Evolutionary conservation across 768 basidiomycete genomes (phyloP).

Genomic region (Leccinum uliginosum): DNA sequence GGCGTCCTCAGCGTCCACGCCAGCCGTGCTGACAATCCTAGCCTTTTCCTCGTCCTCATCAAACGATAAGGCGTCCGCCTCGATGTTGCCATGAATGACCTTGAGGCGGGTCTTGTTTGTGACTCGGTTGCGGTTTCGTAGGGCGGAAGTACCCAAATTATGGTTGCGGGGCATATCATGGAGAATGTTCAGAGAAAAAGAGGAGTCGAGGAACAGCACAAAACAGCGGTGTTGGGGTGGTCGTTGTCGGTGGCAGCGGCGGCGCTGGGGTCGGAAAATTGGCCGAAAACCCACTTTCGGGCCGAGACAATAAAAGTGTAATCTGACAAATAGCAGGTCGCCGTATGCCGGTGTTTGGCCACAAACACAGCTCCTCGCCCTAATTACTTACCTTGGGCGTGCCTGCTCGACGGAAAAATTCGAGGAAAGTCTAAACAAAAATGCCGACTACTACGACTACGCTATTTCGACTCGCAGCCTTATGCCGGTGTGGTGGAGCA

Average conservation of each 20-base stretch:
- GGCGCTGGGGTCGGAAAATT: constrained; percentile 58
- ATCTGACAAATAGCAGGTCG: constrained; percentile 27
- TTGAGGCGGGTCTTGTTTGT: constrained; percentile 90
- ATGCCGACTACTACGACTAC: constrained; percentile 9
- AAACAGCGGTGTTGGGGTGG: constrained; percentile 27
- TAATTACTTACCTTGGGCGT: constrained; percentile 26
- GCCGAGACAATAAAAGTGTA: constrained; percentile 40
- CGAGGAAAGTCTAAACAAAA: constrained; percentile 12
- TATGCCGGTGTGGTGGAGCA: not conserved
- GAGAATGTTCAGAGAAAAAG: constrained; percentile 40
- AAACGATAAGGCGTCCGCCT: constrained; percentile 72
- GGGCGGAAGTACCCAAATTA: constrained; percentile 70
- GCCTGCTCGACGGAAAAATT: not conserved
- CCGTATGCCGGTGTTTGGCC: constrained; percentile 31
- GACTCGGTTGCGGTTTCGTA: constrained; percentile 85
- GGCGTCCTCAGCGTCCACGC: constrained; percentile 90
- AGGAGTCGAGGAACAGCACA: constrained; percentile 35
- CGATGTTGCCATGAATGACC: constrained; percentile 77
- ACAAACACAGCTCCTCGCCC: constrained; percentile 25
- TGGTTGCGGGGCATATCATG: constrained; percentile 88
- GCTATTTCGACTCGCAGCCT: not conserved
- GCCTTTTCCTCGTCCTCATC: constrained; percentile 88
- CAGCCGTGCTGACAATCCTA: constrained; percentile 73
- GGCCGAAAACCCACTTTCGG: constrained; percentile 58
- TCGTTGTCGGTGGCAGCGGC: constrained; percentile 52